Evolutionary conservation across 768 basidiomycete genomes (phyloP), one percentile per base, ranked within the genome.

Genomic region (Glaciozyma martinii): DNA sequence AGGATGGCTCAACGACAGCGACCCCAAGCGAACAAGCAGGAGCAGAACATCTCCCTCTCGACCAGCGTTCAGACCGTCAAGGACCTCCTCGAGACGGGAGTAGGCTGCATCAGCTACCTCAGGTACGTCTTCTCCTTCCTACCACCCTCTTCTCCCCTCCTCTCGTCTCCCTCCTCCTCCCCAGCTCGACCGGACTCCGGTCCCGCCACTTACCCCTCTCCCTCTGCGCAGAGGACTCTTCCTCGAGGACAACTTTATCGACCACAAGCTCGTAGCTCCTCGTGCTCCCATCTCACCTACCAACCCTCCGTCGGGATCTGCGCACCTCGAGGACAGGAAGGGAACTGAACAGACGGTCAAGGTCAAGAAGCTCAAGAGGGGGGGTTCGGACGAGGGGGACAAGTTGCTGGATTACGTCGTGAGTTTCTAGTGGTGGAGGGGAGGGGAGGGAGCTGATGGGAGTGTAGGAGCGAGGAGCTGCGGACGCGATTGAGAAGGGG

Each of bases 361-460:
- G 69, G 83, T 92, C 53, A 89, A 86, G 78, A 79, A 79, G 18
- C 83, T 93, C 71, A 83, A 83, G 33, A 81, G 87, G 33, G 89
- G 88, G 8, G 86, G 84, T 71, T 87, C 89, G 13, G 84, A 85
- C 57, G 90, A 91, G 74, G 90, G 85, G 0, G 89, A 92, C 76
- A 83, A 81, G 69, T 80, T 93, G 47, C 77, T 91, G 46, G 86
- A 93, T 71, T 90, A 87, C 72, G 74, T 93, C 76, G 90, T 87
- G 61, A 66, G 80, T 77, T 21, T 29, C 49, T 53, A 67, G 69
- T 50, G 43, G 60, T 56, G 66, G 67, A 49, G 25, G 27, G 7
- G 62, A 43, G 12, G 40, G 23, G 60, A 44, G 66, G 16, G 19
- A 7, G 23, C 60, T n/a, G 19, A 43, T 12, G 0, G 19, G 9